A percentile compares a stretch with the other conserved stretches of the same genome.
Evolutionary conservation across 129 eudicot species (phyloP).

Genomic region (Apium graveolens): DNA sequence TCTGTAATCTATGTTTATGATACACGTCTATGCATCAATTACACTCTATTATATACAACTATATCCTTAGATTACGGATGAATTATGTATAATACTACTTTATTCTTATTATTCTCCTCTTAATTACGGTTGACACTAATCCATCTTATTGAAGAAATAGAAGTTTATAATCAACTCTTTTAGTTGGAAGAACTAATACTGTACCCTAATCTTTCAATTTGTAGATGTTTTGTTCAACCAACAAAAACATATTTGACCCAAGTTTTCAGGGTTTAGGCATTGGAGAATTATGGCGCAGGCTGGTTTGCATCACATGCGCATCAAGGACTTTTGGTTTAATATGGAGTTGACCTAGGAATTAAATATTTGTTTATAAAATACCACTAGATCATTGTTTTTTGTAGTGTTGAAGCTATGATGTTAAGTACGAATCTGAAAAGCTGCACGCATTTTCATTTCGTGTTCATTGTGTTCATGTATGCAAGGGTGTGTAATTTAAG

Average conservation of each 20-base stretch:
- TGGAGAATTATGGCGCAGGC: background rate
- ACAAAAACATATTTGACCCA: background rate
- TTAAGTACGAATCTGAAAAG: background rate
- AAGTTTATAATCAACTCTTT: background rate
- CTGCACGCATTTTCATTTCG: background rate
- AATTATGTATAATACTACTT: too few species aligned
- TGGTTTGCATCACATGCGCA: background rate
- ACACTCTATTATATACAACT: too few species aligned
- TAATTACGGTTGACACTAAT: background rate
- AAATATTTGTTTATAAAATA: background rate
- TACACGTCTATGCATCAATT: too few species aligned
- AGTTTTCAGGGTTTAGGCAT: background rate
- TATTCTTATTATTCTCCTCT: too few species aligned
- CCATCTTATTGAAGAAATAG: background rate
- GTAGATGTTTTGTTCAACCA: background rate
- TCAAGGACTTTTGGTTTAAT: background rate
- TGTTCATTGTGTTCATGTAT: background rate
- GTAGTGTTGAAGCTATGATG: background rate
- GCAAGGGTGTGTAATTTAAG: conserved; percentile 1
- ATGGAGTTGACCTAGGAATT: background rate
- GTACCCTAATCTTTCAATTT: background rate
- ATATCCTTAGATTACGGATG: too few species aligned
- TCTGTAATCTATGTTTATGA: too few species aligned
- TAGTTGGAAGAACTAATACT: background rate
- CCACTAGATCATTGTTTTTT: background rate